Evolutionary conservation across 163 green algal genomes (phyloP).

Genomic region (Volvox carteri): DNA sequence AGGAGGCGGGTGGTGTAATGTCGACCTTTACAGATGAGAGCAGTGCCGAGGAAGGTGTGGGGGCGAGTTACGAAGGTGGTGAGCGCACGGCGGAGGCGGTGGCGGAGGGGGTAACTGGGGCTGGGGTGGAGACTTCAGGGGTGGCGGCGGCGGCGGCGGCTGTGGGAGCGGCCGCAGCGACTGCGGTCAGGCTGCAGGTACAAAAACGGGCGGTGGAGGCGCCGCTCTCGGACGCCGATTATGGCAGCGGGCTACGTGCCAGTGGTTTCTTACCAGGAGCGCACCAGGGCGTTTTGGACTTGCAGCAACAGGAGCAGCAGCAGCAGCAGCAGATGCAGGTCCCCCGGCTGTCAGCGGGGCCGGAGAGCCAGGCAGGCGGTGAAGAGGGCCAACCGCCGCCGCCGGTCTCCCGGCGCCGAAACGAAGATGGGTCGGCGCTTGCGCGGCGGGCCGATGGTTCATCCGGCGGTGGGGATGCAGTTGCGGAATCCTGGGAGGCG

Average conservation of each 20-base stretch:
- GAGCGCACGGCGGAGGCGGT: not conserved
- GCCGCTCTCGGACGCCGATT: too few relatives aligned
- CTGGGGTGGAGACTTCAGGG: not conserved
- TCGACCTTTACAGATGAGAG: not conserved
- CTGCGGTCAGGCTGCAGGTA: not conserved
- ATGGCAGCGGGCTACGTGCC: too few relatives aligned
- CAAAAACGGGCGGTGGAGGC: not conserved
- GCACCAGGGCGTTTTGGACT: not conserved
- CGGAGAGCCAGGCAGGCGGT: too few relatives aligned
- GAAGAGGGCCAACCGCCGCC: not conserved
- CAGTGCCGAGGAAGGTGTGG: not conserved
- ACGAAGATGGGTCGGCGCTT: not conserved
- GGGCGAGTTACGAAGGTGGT: too few relatives aligned
- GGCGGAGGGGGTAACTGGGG: not conserved
- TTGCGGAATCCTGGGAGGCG: too few relatives aligned
- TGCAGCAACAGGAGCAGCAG: not conserved
- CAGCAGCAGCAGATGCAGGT: constrained; percentile 9
- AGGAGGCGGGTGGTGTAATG: not conserved
- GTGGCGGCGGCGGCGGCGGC: not conserved
- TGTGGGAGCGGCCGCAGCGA: not conserved
- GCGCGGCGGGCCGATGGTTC: too few relatives aligned
- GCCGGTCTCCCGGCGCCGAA: not conserved
- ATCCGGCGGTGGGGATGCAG: too few relatives aligned
- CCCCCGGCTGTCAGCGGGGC: too few relatives aligned
- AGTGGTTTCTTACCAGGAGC: not conserved